These are phyloP conservation scores for Diaporthe citri DNA, from an alignment of 2,329 filamentous ascomycete species.

Conservation along the genomic window DNA sequence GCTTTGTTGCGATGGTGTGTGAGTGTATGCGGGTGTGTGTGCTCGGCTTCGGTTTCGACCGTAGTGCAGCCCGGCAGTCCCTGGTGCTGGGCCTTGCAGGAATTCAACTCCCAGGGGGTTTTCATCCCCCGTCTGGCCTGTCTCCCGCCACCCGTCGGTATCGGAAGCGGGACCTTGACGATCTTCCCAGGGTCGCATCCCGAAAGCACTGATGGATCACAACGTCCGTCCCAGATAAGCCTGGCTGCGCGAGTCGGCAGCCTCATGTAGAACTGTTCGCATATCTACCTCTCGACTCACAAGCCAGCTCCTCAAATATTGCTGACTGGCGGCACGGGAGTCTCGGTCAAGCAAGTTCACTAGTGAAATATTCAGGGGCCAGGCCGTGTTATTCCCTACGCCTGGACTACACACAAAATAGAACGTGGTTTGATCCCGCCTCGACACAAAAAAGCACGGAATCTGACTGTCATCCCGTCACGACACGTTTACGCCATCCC, in stretches of 20 bases:
- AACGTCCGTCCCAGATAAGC: neutral
- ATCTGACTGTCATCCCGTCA: neutral
- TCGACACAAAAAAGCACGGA: neutral
- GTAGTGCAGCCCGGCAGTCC: neutral
- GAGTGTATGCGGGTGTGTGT: conserved; percentile 1
- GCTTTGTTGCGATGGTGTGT: conserved; percentile 25
- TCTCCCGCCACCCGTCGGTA: neutral
- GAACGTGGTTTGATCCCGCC: neutral
- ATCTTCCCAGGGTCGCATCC: conserved; percentile 15
- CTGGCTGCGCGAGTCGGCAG: neutral
- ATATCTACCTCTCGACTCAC: no score
- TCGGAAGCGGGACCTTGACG: conserved; percentile 2
- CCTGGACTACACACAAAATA: neutral
- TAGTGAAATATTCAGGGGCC: neutral
- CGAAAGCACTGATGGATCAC: neutral
- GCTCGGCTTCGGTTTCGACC: conserved; percentile 28
- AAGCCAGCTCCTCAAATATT: neutral
- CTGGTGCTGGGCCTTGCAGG: neutral
- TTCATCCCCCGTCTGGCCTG: neutral
- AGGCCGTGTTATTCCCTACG: conserved; percentile 10
- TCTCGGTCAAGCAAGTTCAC: neutral
- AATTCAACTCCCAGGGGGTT: neutral
- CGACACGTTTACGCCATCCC: neutral
- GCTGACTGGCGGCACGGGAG: neutral
- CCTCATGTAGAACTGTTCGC: neutral